phyloP scores from a whole-genome alignment of 2,329 filamentous ascomycete genomes.

The Aspergillus floridensis region DNA sequence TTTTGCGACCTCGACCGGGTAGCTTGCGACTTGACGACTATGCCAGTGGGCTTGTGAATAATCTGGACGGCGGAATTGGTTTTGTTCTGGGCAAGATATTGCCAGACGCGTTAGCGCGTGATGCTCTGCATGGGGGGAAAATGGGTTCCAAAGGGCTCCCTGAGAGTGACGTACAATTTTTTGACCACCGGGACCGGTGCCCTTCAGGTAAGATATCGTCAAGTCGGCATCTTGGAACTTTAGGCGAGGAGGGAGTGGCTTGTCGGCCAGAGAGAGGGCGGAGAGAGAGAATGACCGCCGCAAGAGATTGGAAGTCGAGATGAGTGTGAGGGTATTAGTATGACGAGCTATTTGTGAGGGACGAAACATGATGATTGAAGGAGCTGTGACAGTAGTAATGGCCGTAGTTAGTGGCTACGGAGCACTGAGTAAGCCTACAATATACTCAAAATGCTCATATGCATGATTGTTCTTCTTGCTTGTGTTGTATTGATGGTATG shows the following conservation, averaged over 20 bases:
- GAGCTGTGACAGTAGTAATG: not conserved
- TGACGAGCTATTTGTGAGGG: slow-evolving; percentile 4
- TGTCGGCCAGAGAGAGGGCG: slow-evolving; percentile 35
- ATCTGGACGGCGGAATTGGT: slow-evolving; percentile 93
- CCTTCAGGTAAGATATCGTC: slow-evolving; percentile 82
- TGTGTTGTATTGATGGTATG: no score
- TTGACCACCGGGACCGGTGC: slow-evolving; percentile 88
- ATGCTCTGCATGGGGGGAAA: no score
- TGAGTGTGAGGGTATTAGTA: not conserved
- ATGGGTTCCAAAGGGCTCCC: no score
- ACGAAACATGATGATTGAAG: slow-evolving; percentile 11
- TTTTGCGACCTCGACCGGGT: slow-evolving; percentile 87
- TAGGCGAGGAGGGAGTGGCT: slow-evolving; percentile 72
- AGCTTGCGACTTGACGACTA: slow-evolving; percentile 91
- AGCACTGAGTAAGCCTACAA: no score
- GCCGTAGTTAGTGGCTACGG: not conserved
- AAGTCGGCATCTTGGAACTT: slow-evolving; percentile 75
- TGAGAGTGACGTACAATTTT: slow-evolving; percentile 66
- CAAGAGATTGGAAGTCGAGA: not conserved
- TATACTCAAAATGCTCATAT: no score
- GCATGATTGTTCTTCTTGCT: no score
- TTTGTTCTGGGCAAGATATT: slow-evolving; percentile 65
- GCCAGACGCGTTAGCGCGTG: not conserved
- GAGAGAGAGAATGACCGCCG: slow-evolving; percentile 24
- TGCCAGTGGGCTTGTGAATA: slow-evolving; percentile 82